A percentile compares a stretch with the other conserved stretches of the same genome.
Evolutionary conservation across 1,284 basidiomycete genomes (phyloP).

Genomic region (Phellopilus nigrolimitatus): DNA sequence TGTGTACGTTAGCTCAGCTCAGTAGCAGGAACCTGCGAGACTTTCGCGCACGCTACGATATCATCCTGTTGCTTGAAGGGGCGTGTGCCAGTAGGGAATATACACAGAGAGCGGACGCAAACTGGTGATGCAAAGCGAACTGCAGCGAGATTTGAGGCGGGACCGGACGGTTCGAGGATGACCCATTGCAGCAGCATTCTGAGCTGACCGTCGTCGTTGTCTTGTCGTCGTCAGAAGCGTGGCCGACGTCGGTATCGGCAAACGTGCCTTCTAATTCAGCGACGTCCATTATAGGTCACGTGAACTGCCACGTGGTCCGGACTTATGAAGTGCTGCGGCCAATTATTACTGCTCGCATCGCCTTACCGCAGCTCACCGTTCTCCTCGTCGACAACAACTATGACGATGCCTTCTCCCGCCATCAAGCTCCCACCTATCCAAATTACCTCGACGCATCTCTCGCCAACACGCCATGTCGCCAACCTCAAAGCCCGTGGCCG

Average conservation of each 20-base stretch:
- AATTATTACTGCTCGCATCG: background rate
- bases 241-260: no score
- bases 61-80: slow-evolving; percentile 59
- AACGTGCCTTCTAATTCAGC: no score
- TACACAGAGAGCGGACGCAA: slow-evolving; percentile 53
- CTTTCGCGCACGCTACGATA: slow-evolving; percentile 43
- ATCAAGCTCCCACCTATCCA: slow-evolving; percentile 44
- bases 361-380: background rate
- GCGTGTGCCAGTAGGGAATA: slow-evolving; percentile 54
- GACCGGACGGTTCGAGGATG: slow-evolving; percentile 53
- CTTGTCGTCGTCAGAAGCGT: background rate
- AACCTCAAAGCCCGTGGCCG: slow-evolving; percentile 54
- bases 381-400: background rate
- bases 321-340: background rate
- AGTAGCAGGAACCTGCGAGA: background rate
- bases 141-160: slow-evolving; percentile 52
- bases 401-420: slow-evolving; percentile 20
- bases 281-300: background rate
- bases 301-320: no score
- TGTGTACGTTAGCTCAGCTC: background rate
- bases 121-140: slow-evolving; percentile 61
- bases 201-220: background rate
- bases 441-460: slow-evolving; percentile 30
- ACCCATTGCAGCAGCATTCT: slow-evolving; percentile 62
- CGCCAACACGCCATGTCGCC: slow-evolving; percentile 16